Conservation (phyloP, 192 early-diverging fungal genomes). For the Ambispora gerdemannii region DNA sequence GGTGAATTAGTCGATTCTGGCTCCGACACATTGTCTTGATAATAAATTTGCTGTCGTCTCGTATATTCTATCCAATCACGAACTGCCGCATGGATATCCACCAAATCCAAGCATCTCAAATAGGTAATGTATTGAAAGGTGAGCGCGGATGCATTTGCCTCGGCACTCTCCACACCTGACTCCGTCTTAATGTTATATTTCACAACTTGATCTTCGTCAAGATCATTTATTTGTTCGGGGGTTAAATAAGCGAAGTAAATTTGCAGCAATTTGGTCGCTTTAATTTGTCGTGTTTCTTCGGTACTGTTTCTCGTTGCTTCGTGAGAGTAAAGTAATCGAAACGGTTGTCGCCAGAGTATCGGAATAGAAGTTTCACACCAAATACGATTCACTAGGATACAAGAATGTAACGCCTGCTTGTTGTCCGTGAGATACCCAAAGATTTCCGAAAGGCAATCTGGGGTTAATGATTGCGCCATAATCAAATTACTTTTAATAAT, state of each 20-base stretch:
- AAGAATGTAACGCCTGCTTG: slow-evolving; percentile 23
- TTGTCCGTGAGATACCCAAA: slow-evolving; percentile 18
- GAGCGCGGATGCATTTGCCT: no score
- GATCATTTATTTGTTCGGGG: neutral
- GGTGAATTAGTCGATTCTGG: neutral
- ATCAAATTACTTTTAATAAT: no score
- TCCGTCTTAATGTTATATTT: neutral
- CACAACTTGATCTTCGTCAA: slow-evolving; percentile 10
- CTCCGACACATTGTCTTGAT: neutral
- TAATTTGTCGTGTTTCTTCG: neutral
- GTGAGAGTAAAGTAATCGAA: slow-evolving; percentile 14
- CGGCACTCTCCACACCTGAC: no score
- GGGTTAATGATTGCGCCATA: slow-evolving; percentile 19
- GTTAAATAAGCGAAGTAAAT: slow-evolving; percentile 11
- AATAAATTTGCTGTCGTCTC: no score
- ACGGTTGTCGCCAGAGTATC: slow-evolving; percentile 17
- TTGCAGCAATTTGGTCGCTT: slow-evolving; percentile 19
- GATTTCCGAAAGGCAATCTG: slow-evolving; percentile 20
- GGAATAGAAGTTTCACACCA: slow-evolving; percentile 15
- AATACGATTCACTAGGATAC: slow-evolving; percentile 23
- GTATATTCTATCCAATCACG: slow-evolving; percentile 22
- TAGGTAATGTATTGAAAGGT: slow-evolving; percentile 11
- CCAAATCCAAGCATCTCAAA: slow-evolving; percentile 23
- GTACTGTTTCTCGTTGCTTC: neutral
- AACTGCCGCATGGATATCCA: slow-evolving; percentile 19